Percentiles rank a stretch among this genome's conserved stretches.
Conservation (phyloP, 192 early-diverging fungal genomes). For the Podila verticillata region DNA sequence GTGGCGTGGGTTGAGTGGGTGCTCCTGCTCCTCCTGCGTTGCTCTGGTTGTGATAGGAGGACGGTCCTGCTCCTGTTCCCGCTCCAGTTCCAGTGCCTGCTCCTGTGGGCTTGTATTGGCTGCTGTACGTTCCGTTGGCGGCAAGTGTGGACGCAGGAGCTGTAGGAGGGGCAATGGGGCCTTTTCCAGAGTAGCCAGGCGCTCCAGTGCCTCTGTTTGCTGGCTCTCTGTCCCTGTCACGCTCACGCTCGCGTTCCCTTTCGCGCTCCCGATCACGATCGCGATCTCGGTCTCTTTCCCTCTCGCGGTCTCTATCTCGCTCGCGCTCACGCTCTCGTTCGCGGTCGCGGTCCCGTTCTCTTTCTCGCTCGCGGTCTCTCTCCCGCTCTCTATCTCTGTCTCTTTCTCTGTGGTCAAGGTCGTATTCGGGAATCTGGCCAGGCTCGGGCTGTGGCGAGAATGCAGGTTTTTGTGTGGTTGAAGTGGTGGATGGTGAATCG, state of each 20-base stretch:
- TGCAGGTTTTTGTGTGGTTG: not conserved
- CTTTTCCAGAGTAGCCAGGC: not conserved
- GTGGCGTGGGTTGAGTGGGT: slow-evolving; percentile 23
- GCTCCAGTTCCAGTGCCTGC: not conserved
- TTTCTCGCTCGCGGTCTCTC: slow-evolving; percentile 15
- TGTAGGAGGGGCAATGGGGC: not conserved
- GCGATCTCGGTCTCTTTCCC: slow-evolving; percentile 32
- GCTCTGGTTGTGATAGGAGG: not conserved
- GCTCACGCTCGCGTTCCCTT: slow-evolving; percentile 18
- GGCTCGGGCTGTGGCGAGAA: slow-evolving; percentile 34
- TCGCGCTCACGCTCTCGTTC: slow-evolving; percentile 8
- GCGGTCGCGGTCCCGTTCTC: slow-evolving; percentile 10
- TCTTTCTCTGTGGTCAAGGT: slow-evolving; percentile 30
- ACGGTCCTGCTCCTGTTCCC: not conserved
- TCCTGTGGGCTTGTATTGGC: not conserved
- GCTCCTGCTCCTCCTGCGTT: slow-evolving; percentile 6
- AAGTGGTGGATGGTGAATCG: not conserved
- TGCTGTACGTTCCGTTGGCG: not conserved
- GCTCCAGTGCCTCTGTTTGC: not conserved
- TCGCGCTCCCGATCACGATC: slow-evolving; percentile 14
- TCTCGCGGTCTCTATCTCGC: slow-evolving; percentile 25
- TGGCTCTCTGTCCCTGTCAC: slow-evolving; percentile 27
- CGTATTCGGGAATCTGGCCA: slow-evolving; percentile 49
- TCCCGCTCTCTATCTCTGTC: slow-evolving; percentile 33
- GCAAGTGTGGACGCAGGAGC: not conserved